Evolutionary conservation across 2,329 filamentous ascomycete species (phyloP).

Genomic region (Pseudogymnoascus sp.): DNA sequence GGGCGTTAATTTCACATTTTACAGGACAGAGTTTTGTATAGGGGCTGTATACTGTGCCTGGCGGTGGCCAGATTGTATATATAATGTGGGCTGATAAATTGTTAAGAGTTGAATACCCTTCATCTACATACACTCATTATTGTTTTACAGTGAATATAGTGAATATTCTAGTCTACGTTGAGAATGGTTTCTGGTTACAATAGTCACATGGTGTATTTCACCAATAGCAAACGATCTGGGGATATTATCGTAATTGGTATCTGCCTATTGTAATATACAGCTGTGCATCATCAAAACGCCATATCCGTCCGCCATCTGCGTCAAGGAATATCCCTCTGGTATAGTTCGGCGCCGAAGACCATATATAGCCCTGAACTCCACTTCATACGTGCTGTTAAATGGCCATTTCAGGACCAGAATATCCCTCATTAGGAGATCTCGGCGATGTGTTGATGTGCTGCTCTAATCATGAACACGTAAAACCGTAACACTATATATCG

Average conservation of each 20-base stretch:
- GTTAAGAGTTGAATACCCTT: background rate
- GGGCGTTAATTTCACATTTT: slow-evolving; percentile 3
- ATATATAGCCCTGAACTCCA: background rate
- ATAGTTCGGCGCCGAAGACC: background rate
- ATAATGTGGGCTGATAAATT: background rate
- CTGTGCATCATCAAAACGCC: background rate
- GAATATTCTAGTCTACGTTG: background rate
- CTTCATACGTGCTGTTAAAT: background rate
- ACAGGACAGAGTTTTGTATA: background rate
- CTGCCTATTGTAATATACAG: background rate
- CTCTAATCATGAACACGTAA: background rate
- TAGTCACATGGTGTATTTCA: background rate
- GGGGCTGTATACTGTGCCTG: background rate
- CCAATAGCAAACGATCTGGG: background rate
- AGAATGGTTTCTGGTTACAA: background rate
- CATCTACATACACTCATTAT: background rate
- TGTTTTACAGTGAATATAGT: background rate
- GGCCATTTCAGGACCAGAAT: background rate
- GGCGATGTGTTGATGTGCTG: background rate
- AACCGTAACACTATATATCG: background rate
- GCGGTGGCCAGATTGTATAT: background rate
- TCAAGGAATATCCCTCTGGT: background rate
- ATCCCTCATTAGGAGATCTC: background rate
- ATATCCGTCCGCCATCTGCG: background rate
- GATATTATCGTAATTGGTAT: background rate